phyloP scores from a whole-genome alignment of 2,329 filamentous ascomycete genomes.

The Cyphellophora attinorum region DNA sequence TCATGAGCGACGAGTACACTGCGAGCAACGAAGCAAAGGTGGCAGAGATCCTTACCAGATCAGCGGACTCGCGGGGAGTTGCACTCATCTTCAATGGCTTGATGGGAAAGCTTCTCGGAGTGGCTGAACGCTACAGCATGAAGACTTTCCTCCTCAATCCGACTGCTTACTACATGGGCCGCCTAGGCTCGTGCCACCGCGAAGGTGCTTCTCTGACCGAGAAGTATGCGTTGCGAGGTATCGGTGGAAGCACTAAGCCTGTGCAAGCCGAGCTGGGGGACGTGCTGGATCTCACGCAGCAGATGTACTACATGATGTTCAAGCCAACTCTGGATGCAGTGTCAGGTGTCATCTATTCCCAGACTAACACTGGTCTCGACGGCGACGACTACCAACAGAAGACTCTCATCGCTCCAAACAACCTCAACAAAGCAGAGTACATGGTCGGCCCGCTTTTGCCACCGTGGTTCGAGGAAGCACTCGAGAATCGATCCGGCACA shows the following conservation, averaged over 20 bases:
- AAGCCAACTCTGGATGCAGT: not conserved
- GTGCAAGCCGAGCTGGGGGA: not conserved
- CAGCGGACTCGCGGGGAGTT: not conserved
- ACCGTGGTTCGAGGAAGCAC: not conserved
- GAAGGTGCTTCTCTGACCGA: not conserved
- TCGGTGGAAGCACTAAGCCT: not conserved
- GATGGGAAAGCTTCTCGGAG: not conserved
- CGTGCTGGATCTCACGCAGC: not conserved
- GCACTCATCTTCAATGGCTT: slow-evolving; percentile 1
- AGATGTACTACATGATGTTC: not conserved
- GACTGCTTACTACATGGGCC: not conserved
- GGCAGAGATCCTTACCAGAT: not conserved
- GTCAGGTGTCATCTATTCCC: not conserved
- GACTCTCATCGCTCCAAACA: not conserved
- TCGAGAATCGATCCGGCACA: not conserved
- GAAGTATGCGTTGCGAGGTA: not conserved
- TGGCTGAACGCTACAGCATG: not conserved
- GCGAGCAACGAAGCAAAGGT: not conserved
- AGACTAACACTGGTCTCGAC: slow-evolving; percentile 2
- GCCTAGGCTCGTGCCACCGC: not conserved
- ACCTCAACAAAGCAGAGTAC: not conserved
- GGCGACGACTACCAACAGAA: not conserved
- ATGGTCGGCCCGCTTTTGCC: slow-evolving; percentile 2
- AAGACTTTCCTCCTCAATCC: not conserved
- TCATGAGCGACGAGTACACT: not conserved